These are phyloP conservation scores for Raphanus raphanistrum DNA, from an alignment of 345 rosid genomes.

Conservation along the genomic window DNA sequence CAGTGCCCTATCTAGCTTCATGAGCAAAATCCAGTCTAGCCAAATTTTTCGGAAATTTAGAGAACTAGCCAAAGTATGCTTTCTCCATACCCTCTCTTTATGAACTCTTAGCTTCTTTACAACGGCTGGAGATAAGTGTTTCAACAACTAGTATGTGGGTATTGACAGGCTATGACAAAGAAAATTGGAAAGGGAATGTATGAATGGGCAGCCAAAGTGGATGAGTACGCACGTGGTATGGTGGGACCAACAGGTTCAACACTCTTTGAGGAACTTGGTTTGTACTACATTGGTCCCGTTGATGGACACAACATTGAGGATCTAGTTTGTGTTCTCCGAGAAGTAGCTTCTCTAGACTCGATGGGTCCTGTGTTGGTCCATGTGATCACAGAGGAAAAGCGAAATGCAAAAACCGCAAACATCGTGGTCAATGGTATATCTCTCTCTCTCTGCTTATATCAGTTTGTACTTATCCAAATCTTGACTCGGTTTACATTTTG, in stretches of 20 bases:
- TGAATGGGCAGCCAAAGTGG: constrained; percentile 93
- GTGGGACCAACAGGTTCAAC: constrained; percentile 89
- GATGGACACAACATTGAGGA: constrained; percentile 93
- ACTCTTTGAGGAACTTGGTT: constrained; percentile 90
- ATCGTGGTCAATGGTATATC: constrained; percentile 47
- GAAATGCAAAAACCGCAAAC: constrained; percentile 33
- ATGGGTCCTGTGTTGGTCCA: constrained; percentile 96
- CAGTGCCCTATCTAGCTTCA: constrained; percentile 71
- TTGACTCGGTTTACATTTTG: constrained; percentile 10
- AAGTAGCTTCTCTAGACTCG: constrained; percentile 77
- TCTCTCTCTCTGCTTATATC: background rate
- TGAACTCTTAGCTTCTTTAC: background rate
- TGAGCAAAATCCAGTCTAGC: constrained; percentile 89
- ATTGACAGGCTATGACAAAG: constrained; percentile 86
- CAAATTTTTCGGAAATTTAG: constrained; percentile 76
- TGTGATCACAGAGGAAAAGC: constrained; percentile 78
- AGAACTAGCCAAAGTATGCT: constrained; percentile 80
- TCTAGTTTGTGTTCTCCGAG: constrained; percentile 70
- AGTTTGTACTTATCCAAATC: constrained; percentile 11
- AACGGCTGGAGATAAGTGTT: background rate
- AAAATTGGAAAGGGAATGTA: constrained; percentile 81
- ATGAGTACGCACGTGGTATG: constrained; percentile 97
- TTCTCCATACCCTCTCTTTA: constrained; percentile 5
- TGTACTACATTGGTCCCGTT: constrained; percentile 92
- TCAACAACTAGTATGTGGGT: no score